Percentiles rank a stretch among this genome's conserved stretches.
These are phyloP conservation scores for Dimocarpus longan DNA, from an alignment of 345 rosid species.

Conservation along the genomic window DNA sequence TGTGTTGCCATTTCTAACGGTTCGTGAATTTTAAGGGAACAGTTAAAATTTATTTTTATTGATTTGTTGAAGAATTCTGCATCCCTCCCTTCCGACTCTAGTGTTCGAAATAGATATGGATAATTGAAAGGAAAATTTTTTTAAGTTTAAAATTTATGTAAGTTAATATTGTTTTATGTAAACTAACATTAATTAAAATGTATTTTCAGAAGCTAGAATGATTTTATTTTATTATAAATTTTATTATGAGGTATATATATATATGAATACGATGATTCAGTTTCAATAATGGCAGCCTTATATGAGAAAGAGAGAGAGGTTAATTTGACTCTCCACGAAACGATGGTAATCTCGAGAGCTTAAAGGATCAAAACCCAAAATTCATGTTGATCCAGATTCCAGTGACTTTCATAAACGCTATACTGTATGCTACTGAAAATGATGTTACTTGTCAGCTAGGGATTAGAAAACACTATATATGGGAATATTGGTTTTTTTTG, in stretches of 20 bases:
- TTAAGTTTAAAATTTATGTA: no score
- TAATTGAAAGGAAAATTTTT: no score
- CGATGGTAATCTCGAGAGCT: conserved; percentile 28
- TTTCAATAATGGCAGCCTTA: conserved; percentile 24
- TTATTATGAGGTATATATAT: not conserved
- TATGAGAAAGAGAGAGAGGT: not conserved
- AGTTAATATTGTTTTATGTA: no score
- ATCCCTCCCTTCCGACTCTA: no score
- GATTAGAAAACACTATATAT: not conserved
- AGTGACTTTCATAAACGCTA: conserved; percentile 21
- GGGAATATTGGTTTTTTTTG: not conserved
- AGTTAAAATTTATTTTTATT: not conserved
- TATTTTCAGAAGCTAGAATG: no score
- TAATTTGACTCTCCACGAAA: not conserved
- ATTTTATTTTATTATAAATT: no score
- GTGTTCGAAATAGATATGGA: no score
- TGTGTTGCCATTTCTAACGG: conserved; percentile 56
- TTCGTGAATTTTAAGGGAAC: conserved; percentile 36
- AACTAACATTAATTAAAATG: no score
- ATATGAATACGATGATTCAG: conserved; percentile 12
- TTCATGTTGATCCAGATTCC: conserved; percentile 39
- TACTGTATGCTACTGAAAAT: conserved; percentile 25
- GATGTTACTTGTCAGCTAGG: conserved; percentile 29
- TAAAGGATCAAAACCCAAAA: conserved; percentile 27
- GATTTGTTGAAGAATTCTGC: no score